Evolutionary conservation across 148 eudicot species (phyloP).

Genomic region (Rheum nobile): DNA sequence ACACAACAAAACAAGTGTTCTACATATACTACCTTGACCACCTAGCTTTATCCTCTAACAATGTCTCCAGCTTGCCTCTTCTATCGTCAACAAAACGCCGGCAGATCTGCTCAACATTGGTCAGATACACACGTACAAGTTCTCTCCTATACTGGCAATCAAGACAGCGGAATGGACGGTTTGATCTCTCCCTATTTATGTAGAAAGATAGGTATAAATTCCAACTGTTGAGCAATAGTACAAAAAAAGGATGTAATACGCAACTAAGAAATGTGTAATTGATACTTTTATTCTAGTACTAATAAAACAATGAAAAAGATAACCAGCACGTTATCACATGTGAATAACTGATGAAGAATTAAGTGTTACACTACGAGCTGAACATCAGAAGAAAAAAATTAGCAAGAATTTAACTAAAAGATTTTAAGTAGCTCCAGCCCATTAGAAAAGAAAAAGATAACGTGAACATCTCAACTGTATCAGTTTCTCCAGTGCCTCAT

Average conservation of each 20-base stretch:
- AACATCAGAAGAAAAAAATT: not conserved
- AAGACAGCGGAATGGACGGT: constrained; percentile 85
- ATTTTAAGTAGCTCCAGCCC: not conserved
- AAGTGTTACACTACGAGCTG: not conserved
- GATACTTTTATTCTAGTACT: not conserved
- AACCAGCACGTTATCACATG: not conserved
- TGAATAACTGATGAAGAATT: not conserved
- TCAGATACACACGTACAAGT: constrained; percentile 75
- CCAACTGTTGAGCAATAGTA: not conserved
- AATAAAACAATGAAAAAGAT: not conserved
- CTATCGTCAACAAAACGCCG: constrained; percentile 82
- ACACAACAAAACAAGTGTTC: not conserved
- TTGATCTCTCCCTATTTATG: constrained; percentile 62
- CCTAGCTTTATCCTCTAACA: constrained; percentile 80
- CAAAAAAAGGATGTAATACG: not conserved
- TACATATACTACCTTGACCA: constrained; percentile 68
- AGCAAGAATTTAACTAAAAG: not conserved
- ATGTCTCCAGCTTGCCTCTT: constrained; percentile 59
- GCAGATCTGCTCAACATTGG: constrained; percentile 86
- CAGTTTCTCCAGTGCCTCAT: not conserved
- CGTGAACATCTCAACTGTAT: not conserved
- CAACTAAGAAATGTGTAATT: not conserved
- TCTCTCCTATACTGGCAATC: constrained; percentile 78
- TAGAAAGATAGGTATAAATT: not conserved
- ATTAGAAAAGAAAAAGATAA: not conserved